A percentile compares a stretch with the other conserved stretches of the same genome.
phyloP scores from a whole-genome alignment of 768 basidiomycete species.

The Tulasnella sp. region DNA sequence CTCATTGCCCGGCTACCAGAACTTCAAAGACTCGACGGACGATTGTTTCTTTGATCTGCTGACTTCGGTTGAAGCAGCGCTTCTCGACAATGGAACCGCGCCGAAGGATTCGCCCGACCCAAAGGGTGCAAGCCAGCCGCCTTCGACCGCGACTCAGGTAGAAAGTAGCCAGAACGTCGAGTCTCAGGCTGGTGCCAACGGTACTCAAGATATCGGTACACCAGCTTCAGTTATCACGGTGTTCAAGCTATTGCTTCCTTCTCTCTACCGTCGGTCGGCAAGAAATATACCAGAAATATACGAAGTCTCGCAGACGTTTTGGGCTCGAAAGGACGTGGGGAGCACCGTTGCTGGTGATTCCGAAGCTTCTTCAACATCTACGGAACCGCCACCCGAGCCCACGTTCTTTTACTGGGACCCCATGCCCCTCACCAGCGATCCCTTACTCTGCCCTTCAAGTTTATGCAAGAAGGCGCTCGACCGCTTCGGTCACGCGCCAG shows the following conservation, averaged over 20 bases:
- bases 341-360: background rate
- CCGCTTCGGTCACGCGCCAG: background rate
- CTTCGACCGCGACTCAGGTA: background rate
- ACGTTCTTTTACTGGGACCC: background rate
- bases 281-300: background rate
- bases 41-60: background rate
- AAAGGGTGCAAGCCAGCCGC: background rate
- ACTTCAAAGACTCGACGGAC: background rate
- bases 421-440: background rate
- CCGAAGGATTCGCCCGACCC: background rate
- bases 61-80: background rate
- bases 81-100: background rate
- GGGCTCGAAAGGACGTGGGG: background rate
- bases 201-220: background rate
- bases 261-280: background rate
- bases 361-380: background rate
- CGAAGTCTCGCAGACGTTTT: background rate
- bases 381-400: background rate
- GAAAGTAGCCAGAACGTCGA: background rate
- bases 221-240: background rate
- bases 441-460: background rate
- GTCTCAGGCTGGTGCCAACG: background rate
- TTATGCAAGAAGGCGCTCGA: background rate
- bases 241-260: background rate
- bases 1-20: background rate